Conservation (phyloP, 23 red algal genomes). For the Gracilariopsis chorda region DNA sequence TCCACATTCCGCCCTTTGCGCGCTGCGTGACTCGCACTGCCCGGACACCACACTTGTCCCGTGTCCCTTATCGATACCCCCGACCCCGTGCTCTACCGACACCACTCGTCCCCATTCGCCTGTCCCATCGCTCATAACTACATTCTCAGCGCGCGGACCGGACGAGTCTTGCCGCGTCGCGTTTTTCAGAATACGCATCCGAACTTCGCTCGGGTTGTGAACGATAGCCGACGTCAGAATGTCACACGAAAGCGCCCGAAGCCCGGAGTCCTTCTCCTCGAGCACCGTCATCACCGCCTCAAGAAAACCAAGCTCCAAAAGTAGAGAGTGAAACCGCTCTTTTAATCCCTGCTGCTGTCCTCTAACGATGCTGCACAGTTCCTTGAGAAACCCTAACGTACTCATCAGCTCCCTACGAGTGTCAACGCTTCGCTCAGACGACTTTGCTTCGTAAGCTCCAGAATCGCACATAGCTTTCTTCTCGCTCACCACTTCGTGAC, state of each 20-base stretch:
- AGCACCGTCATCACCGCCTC: conserved; percentile 1
- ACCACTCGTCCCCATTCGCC: neutral
- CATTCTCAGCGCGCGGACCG: neutral
- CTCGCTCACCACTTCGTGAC: neutral
- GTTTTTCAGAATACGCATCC: conserved; percentile 18
- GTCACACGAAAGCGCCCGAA: conserved; percentile 14
- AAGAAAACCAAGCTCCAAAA: conserved; percentile 39
- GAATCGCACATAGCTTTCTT: neutral
- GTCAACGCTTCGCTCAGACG: neutral
- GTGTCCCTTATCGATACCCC: neutral
- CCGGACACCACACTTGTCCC: neutral
- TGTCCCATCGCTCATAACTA: too few species aligned
- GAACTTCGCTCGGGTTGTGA: conserved; percentile 21
- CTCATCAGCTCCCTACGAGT: conserved; percentile 16
- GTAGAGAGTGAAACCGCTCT: conserved; percentile 19
- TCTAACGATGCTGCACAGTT: conserved; percentile 27
- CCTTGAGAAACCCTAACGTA: conserved; percentile 33
- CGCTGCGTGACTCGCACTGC: neutral
- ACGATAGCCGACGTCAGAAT: conserved; percentile 7
- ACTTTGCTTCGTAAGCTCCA: neutral
- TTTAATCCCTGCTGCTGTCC: conserved; percentile 1
- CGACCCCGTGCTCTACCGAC: neutral
- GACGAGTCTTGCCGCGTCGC: neutral
- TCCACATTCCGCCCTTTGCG: neutral
- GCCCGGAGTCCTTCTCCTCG: neutral